Evolutionary conservation across 768 basidiomycete species (phyloP), one percentile per base, ranked within the genome.

Genomic region (Suillus occidentalis): DNA sequence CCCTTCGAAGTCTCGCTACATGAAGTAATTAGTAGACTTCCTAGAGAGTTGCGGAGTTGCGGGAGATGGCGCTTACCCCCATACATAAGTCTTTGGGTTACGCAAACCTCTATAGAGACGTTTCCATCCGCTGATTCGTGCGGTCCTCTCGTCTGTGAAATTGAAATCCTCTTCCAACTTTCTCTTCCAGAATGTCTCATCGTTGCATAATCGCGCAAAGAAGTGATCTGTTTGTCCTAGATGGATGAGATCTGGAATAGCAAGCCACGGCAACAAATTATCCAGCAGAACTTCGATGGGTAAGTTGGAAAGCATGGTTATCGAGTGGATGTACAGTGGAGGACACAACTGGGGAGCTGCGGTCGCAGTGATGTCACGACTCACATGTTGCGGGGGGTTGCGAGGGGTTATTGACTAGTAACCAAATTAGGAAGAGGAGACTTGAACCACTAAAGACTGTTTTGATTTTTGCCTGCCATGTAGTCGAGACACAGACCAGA

Each of bases 251-350:
- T 89, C 88, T 14, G 72, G 68, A 36, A 87, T 73, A 12, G 83
- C 75, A 36, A 94, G 77, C 10, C 75, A 70, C 25, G 89, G 87
- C 7, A 92, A 77, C 5, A 96, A 65, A 67, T 90, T 84, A 73
- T 95, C 93, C 28, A 92, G 76, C 37, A 94, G 73, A n/a, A 94
- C 79, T 74, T 96, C 94, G 31, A 89, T 73, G 3, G 94, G 94
- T 18, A 95, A 70, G 62, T 87, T 82, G 25, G 80, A 68, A 34
- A 90, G 69, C 37, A 66, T 60, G 16, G 73, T 65, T 82, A 85
- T 85, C 39, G 47, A 5, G 12, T 58, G 53, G 60, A 59, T 31
- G 18, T 90, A 73, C 39, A 91, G 72, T 81, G 20, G 78, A 65
- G 31, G 88, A 62, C 18, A 64, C 49, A 31, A 47, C 63, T 28